Percentiles rank a stretch among this genome's conserved stretches.
phyloP scores from a whole-genome alignment of 495 filamentous ascomycete species.

The Aspergillus bertholletiae region DNA sequence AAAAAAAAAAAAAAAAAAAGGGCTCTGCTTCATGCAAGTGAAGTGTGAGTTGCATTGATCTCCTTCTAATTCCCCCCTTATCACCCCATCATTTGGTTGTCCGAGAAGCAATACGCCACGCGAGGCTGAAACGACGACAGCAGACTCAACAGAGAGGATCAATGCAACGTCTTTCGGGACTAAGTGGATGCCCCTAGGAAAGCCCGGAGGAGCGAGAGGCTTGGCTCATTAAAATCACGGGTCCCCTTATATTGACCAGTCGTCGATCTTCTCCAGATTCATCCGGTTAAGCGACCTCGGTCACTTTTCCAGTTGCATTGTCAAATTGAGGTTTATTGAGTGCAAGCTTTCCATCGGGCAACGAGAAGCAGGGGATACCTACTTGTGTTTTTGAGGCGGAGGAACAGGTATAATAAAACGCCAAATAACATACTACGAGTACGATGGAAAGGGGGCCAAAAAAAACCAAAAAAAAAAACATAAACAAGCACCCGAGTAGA shows the following conservation, averaged over 20 bases:
- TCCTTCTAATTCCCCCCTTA: too few relatives aligned
- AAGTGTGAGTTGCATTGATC: too few relatives aligned
- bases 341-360: not conserved
- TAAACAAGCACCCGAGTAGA: too few relatives aligned
- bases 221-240: constrained; percentile 1
- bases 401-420: not conserved
- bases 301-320: not conserved
- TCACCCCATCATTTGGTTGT: not conserved
- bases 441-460: too few relatives aligned
- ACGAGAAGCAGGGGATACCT: too few relatives aligned
- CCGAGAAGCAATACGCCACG: too few relatives aligned
- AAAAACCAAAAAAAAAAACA: not conserved
- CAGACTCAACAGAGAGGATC: not conserved
- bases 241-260: not conserved
- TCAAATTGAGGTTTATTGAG: not conserved
- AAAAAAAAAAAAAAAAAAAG: too few relatives aligned
- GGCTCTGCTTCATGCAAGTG: too few relatives aligned
- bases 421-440: too few relatives aligned
- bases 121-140: not conserved
- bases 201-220: not conserved
- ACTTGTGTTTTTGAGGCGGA: not conserved
- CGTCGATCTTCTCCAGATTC: not conserved
- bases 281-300: not conserved
- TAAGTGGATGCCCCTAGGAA: not conserved
- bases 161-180: not conserved